Base-by-base conservation (phyloP, 495 filamentous ascomycete genomes). In the Aspergillus homomorphus region DNA sequence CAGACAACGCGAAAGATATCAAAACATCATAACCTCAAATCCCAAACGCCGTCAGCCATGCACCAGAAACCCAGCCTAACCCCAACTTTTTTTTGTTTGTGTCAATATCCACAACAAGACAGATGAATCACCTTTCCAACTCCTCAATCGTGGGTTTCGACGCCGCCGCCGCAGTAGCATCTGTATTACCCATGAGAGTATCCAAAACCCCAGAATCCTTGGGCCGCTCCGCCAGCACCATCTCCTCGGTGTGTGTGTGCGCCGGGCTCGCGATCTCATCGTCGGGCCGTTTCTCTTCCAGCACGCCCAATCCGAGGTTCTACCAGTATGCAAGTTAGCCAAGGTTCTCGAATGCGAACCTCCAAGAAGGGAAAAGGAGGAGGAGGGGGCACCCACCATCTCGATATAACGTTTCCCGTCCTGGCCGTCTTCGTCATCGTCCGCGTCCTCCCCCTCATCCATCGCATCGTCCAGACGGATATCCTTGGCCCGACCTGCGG, bases 271-370 rank as follows among this genome's bases (percentile, higher is more conserved):
- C 45, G 26, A 43, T 62, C 24, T 68, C 59, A 43, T 64, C 68
- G 20, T 56, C 64, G 14, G 60, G 62, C 22, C 62, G 68, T 50
- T 75, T 77, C 58, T 82, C 75, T 63, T 82, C 77, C 20, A 83
- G 61, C 6, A 83, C 80, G 3, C 80, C 80, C 10, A 83, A 61
- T 0, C 80, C 80, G 20, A 83, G 67, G 57, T 83, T 77, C 76
- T 79, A 54, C 71, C 52, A 16, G 52, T 7, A 9, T 23, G 24
- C 28, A 50, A 49, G 60, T 49, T 50, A 30, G 23, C 22, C 22
- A 21, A 50, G 15, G 33, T 7, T 21, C 43, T 24, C 7, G 6
- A 56, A 12, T 19, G 15, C n/a, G 10, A 41, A 16, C 16, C 22
- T n/a, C n/a, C n/a, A 38, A 4, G 20, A 45, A 18, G 44, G 19